Evolutionary conservation across 495 filamentous ascomycete species (phyloP).

Genomic region (Podospora sp.): DNA sequence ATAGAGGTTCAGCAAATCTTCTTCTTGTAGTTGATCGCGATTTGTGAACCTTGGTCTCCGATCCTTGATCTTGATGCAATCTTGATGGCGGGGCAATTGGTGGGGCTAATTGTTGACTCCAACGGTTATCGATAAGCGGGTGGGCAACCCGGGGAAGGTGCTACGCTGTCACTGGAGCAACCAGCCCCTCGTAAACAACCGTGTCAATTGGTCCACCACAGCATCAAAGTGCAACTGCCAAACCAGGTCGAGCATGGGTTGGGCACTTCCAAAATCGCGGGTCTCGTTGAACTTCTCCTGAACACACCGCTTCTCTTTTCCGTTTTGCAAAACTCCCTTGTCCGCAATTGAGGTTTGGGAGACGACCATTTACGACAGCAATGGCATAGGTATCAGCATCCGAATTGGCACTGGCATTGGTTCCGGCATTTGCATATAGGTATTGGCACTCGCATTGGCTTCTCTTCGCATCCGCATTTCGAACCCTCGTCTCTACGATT

Average conservation of each 20-base stretch:
- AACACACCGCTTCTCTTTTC: slow-evolving; percentile 10
- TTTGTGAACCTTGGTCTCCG: background rate
- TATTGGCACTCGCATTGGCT: slow-evolving; percentile 9
- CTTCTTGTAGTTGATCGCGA: background rate
- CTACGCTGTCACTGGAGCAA: slow-evolving; percentile 24
- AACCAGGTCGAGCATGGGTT: background rate
- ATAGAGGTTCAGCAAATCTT: background rate
- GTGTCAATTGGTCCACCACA: slow-evolving; percentile 15
- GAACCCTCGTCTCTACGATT: slow-evolving; percentile 1
- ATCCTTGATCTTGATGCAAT: background rate
- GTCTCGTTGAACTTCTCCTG: slow-evolving; percentile 5
- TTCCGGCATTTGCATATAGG: slow-evolving; percentile 14
- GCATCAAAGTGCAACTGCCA: slow-evolving; percentile 8
- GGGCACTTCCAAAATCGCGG: slow-evolving; percentile 6
- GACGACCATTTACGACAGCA: slow-evolving; percentile 16
- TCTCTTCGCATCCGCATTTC: slow-evolving; percentile 17
- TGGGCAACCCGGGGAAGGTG: background rate
- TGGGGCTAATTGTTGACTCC: background rate
- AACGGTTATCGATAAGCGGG: slow-evolving; percentile 1
- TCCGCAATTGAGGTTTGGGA: background rate
- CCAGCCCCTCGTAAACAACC: slow-evolving; percentile 26
- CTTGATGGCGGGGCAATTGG: slow-evolving; percentile 8
- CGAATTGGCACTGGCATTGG: slow-evolving; percentile 26
- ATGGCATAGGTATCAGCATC: slow-evolving; percentile 28
- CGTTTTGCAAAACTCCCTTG: background rate